Conservation (phyloP, 495 filamentous ascomycete species). For the Entonaema liquescens region DNA sequence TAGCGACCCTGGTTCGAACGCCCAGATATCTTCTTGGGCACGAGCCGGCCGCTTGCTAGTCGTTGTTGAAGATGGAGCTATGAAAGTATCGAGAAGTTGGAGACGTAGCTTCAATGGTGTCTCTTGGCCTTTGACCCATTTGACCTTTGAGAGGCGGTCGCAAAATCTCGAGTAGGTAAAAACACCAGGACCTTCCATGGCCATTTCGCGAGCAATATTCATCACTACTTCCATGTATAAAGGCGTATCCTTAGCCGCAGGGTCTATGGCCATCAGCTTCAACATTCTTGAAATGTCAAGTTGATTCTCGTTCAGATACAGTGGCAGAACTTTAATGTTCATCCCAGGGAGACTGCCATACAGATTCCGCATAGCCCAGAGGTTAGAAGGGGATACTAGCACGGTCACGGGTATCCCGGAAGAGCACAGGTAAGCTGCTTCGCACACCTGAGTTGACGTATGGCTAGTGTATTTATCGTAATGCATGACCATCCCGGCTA, state of each 20-base stretch:
- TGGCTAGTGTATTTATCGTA: constrained; percentile 59
- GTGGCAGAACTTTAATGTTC: constrained; percentile 49
- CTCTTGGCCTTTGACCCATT: constrained; percentile 45
- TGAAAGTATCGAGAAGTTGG: not conserved
- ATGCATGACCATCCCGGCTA: constrained; percentile 65
- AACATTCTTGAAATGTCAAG: constrained; percentile 62
- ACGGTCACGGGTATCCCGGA: constrained; percentile 59
- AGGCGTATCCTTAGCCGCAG: constrained; percentile 47
- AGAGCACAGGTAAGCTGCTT: constrained; percentile 64
- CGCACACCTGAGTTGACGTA: constrained; percentile 55
- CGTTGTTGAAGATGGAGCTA: not conserved
- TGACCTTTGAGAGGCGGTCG: constrained; percentile 37
- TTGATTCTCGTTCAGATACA: constrained; percentile 58
- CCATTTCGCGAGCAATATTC: constrained; percentile 58
- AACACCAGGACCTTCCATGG: constrained; percentile 24
- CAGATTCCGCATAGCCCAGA: constrained; percentile 34
- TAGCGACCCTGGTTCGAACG: not conserved
- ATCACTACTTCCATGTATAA: constrained; percentile 63
- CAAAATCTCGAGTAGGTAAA: constrained; percentile 58
- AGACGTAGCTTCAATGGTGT: constrained; percentile 27
- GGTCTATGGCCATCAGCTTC: constrained; percentile 64
- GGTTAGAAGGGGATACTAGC: constrained; percentile 62
- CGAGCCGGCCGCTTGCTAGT: not conserved
- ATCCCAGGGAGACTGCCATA: constrained; percentile 45
- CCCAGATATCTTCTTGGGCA: not conserved